Evolutionary conservation across 106 monocot genomes (phyloP).

Genomic region (Acorus gramineus): DNA sequence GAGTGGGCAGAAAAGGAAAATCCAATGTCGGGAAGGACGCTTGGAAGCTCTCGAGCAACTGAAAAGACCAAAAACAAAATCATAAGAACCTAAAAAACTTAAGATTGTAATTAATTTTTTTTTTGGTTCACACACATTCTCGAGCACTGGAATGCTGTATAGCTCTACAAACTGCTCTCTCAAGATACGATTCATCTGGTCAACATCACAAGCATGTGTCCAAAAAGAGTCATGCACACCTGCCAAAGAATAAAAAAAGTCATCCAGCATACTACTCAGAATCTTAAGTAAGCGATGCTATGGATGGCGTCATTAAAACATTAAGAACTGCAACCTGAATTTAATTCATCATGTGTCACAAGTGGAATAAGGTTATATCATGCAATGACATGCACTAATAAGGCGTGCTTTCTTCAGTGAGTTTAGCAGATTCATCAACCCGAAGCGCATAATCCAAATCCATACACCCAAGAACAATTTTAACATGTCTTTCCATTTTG

Average conservation of each 20-base stretch:
- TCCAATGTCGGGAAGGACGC: slow-evolving; percentile 54
- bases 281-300: too few relatives aligned
- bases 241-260: slow-evolving; percentile 8
- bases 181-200: slow-evolving; percentile 68
- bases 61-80: slow-evolving; percentile 5
- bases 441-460: too few relatives aligned
- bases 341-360: too few relatives aligned
- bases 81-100: not conserved
- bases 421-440: too few relatives aligned
- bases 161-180: slow-evolving; percentile 86
- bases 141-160: slow-evolving; percentile 67
- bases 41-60: slow-evolving; percentile 71
- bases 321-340: too few relatives aligned
- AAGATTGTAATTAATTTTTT: not conserved
- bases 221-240: slow-evolving; percentile 93
- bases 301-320: too few relatives aligned
- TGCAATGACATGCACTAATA: too few relatives aligned
- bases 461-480: too few relatives aligned
- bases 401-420: too few relatives aligned
- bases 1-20: slow-evolving; percentile 60
- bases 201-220: slow-evolving; percentile 89
- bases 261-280: too few relatives aligned
- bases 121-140: slow-evolving; percentile 37
- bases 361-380: too few relatives aligned
- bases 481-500: too few relatives aligned